These are phyloP conservation scores for Salvia sclarea DNA, from an alignment of 305 asterid species.

Conservation along the genomic window DNA sequence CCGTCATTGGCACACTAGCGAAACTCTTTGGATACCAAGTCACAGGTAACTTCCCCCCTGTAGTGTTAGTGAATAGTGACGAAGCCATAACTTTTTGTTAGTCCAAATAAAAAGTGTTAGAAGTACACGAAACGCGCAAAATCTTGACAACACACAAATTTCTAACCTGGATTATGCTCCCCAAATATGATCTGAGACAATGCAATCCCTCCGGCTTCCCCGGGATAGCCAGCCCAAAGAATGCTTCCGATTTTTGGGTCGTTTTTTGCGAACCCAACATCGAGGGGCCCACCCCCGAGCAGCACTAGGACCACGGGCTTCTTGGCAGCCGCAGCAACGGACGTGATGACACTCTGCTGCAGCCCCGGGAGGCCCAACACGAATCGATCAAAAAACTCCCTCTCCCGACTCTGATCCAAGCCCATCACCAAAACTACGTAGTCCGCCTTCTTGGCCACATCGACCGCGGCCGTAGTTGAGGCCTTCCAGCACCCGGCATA, in stretches of 20 bases:
- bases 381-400: slow-evolving; percentile 58
- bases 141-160: too few relatives aligned
- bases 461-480: slow-evolving; percentile 42
- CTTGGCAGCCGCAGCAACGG: slow-evolving; percentile 62
- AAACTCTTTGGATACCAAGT: slow-evolving; percentile 95
- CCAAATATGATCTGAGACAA: slow-evolving; percentile 81
- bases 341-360: slow-evolving; percentile 57
- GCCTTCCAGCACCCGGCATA: slow-evolving; percentile 49
- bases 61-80: slow-evolving; percentile 4
- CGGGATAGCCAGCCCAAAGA: slow-evolving; percentile 96
- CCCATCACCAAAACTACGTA: slow-evolving; percentile 81
- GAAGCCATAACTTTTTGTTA: neutral
- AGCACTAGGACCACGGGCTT: slow-evolving; percentile 77
- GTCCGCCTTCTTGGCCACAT: slow-evolving; percentile 49
- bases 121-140: too few relatives aligned
- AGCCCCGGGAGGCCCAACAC: slow-evolving; percentile 67
- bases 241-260: slow-evolving; percentile 72
- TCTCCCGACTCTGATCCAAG: slow-evolving; percentile 66
- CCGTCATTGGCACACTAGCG: slow-evolving; percentile 71
- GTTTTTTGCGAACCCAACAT: slow-evolving; percentile 53
- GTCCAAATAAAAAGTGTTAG: neutral
- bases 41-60: slow-evolving; percentile 83
- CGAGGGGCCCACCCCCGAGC: slow-evolving; percentile 90
- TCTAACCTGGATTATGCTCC: slow-evolving; percentile 74
- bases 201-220: slow-evolving; percentile 85